Base-by-base conservation (phyloP, 2,329 filamentous ascomycete genomes). In the Tolypocladium paradoxum region DNA sequence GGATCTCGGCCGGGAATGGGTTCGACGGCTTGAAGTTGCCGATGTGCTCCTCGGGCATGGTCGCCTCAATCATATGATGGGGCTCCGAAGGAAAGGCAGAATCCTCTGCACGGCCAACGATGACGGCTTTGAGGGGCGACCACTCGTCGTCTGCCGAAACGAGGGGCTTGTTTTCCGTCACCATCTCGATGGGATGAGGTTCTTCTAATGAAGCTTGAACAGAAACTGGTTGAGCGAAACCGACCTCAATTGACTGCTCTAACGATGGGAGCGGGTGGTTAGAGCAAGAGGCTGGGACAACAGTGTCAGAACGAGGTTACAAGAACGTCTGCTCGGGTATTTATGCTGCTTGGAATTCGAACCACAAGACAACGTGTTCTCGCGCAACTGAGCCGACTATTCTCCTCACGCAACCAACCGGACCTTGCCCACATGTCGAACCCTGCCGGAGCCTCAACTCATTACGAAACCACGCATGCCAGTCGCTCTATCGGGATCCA, bases 71-170 rank as follows among this genome's bases (percentile, higher is more conserved):
- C 52, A 53, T 53, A n/a, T 50, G 48, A 37, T 40, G 31, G 16
- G 38, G 34, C 20, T 50, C 52, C 11, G 52, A 48, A 3, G 52
- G 52, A n/a, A 53, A 53, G 9, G 52, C 48, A 6, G 48, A 53
- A 16, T 50, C 33, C 34, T 53, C 52, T 27, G 52, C 52, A 33
- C 52, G 52, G 11, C 52, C 52, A 4, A 53, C 52, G 24, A 50
- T 50, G 48, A 53, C 52, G 37, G 52, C 48, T 40, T 50, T 50
- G 33, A 53, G 48, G 0, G 52, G 52, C 37, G 52, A 53, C 52
- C 52, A 53, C 33, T 50, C 52, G 40, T 53, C 45, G n/a, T 49
- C 48, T 18, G 48, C 48, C 4, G 48, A 49, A 3, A 49, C 35
- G 34, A 36, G 31, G 20, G 34, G 34, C 43, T 31, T 31, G 27